Evolutionary conservation across 2,329 filamentous ascomycete species (phyloP).

Genomic region (Botrytis squamosa): DNA sequence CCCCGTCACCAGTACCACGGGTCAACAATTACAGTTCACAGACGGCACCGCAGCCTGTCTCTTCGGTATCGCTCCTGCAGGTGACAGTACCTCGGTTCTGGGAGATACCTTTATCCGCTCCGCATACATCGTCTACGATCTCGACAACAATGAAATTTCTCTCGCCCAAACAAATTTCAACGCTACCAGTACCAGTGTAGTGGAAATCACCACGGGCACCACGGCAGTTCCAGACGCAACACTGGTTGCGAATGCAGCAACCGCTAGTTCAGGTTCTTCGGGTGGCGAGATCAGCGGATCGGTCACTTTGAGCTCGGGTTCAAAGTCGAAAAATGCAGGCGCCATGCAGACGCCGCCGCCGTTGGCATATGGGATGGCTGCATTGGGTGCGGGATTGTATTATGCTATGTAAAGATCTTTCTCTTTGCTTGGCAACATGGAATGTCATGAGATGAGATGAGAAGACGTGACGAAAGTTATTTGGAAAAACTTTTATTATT

Average conservation of each 20-base stretch:
- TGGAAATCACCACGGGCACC: constrained; percentile 54
- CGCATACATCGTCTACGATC: constrained; percentile 74
- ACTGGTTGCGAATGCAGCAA: constrained; percentile 48
- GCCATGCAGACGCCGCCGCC: constrained; percentile 25
- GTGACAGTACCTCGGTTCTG: constrained; percentile 56
- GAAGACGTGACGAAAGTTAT: too few relatives aligned
- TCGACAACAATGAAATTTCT: constrained; percentile 69
- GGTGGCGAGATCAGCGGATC: constrained; percentile 24
- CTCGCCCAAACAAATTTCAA: constrained; percentile 67
- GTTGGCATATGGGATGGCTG: constrained; percentile 29
- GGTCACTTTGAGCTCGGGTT: constrained; percentile 23
- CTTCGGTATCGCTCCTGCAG: constrained; percentile 65
- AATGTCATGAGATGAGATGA: neutral
- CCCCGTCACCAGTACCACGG: constrained; percentile 46
- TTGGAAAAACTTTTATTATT: neutral
- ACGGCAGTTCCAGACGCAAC: constrained; percentile 55
- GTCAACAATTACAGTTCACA: constrained; percentile 50
- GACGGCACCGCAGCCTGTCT: constrained; percentile 59
- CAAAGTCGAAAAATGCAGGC: constrained; percentile 23
- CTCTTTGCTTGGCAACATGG: constrained; percentile 13
- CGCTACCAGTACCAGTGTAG: constrained; percentile 49
- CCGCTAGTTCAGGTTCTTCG: constrained; percentile 43
- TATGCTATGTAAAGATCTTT: constrained; percentile 25
- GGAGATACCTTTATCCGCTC: constrained; percentile 74
- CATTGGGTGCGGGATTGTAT: constrained; percentile 30